Percentiles rank a stretch among this genome's conserved stretches.
Evolutionary conservation across 2,329 filamentous ascomycete genomes (phyloP).

Genomic region (Aspergillus thermomutatus): DNA sequence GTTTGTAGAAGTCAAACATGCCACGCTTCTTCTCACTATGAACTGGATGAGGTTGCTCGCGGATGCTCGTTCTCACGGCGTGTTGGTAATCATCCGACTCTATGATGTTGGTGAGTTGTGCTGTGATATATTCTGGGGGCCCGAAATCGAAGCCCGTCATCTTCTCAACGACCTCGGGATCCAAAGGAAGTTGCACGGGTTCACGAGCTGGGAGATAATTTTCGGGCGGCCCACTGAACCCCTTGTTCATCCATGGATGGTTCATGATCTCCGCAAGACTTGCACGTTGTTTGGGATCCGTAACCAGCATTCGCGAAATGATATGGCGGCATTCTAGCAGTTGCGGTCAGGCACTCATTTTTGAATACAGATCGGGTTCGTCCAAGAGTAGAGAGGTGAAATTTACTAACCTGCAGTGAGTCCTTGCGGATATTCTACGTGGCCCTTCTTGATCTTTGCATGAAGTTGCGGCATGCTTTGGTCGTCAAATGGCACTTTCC

Average conservation of each 20-base stretch:
- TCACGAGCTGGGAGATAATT: conserved; percentile 83
- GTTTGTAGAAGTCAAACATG: conserved; percentile 97
- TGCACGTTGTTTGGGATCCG: conserved; percentile 82
- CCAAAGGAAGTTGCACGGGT: conserved; percentile 78
- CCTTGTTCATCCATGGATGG: conserved; percentile 95
- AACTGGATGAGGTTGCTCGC: conserved; percentile 60
- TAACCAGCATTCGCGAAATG: conserved; percentile 92
- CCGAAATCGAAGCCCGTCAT: conserved; percentile 99
- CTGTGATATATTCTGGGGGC: conserved; percentile 73
- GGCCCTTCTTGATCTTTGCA: conserved; percentile 96
- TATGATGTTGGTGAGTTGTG: conserved; percentile 78
- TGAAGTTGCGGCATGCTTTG: conserved; percentile 98
- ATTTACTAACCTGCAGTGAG: conserved; percentile 71
- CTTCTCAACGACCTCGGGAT: conserved; percentile 76
- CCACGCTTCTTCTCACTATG: conserved; percentile 75
- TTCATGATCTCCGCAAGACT: conserved; percentile 88
- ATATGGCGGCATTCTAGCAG: conserved; percentile 82
- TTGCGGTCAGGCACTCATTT: background rate
- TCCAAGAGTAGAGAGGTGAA: background rate
- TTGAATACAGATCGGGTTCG: background rate
- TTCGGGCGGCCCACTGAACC: conserved; percentile 79
- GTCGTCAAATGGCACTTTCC: conserved; percentile 97
- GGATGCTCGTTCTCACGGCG: conserved; percentile 68
- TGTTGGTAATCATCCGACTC: conserved; percentile 92
- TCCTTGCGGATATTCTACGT: conserved; percentile 94